These are phyloP conservation scores for Solanum chiquidenum DNA, from an alignment of 257 asterid genomes.

Conservation along the genomic window DNA sequence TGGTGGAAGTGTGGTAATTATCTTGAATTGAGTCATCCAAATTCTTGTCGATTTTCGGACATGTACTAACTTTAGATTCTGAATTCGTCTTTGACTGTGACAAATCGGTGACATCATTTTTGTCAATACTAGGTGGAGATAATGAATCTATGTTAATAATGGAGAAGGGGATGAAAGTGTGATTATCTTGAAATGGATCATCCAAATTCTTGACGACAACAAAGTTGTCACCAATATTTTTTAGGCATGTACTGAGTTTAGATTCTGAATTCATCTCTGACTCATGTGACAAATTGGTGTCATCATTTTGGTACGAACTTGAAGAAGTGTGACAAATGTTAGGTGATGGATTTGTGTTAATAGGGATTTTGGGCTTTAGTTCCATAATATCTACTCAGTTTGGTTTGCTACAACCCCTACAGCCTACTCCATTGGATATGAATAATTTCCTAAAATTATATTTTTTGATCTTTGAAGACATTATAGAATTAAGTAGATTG, in stretches of 20 bases:
- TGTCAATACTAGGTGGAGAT: neutral
- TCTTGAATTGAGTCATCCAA: neutral
- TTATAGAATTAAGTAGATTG: neutral
- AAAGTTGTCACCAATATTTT: neutral
- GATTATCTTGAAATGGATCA: neutral
- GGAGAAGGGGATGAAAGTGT: constrained; percentile 19
- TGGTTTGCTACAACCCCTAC: neutral
- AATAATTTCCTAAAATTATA: neutral
- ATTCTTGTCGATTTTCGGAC: neutral
- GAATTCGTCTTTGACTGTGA: neutral
- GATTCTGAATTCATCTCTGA: neutral
- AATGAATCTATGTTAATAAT: constrained; percentile 19
- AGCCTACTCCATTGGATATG: neutral
- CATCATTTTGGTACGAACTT: neutral
- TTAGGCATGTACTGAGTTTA: too few relatives aligned
- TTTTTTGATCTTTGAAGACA: neutral
- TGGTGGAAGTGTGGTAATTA: constrained; percentile 14
- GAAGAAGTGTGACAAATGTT: neutral
- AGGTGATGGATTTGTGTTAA: neutral
- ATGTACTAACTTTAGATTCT: neutral
- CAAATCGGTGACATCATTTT: neutral
- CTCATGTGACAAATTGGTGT: neutral
- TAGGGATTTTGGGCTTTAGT: neutral
- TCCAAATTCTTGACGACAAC: neutral
- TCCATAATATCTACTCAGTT: neutral